Evolutionary conservation across 2,329 filamentous ascomycete genomes (phyloP), one percentile per base, ranked within the genome.

Genomic region (Eutypella sp.): DNA sequence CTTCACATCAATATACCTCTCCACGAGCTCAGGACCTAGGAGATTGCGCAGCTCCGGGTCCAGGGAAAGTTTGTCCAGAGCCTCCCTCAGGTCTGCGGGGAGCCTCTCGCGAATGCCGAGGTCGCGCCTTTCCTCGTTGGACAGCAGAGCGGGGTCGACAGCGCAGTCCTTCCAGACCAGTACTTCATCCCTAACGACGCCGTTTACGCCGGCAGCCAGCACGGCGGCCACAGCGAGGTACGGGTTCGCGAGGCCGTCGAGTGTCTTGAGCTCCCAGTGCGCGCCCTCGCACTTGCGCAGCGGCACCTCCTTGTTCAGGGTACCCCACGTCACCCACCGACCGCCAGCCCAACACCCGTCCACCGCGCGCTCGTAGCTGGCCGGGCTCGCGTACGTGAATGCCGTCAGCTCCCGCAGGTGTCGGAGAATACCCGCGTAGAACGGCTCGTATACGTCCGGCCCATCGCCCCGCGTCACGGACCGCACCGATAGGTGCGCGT

Each of bases 241-340:
- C 44, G 83, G 79, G 59, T 95, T 95, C 3, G 87, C 85, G 16
- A 89, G 66, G 0, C 88, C 89, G 57, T 95, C 89, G n/a, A 92
- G 59, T 45, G 78, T 81, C 58, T 89, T 85, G 19, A 95, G 56
- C 65, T 95, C 89, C 85, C 87, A 95, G 58, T 89, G 84, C 18
- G 79, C 81, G 2, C 64, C 68, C 3, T 70, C 69, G 40, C 89
- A 76, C 60, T 85, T 83, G 11, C 88, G 78, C 9, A 95, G 70
- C 1, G 88, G 84, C 4, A 81, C 74, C 68, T 92, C 87, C 16
- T 86, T 81, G 63, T 93, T 93, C 66, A 93, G 83, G 4, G 81
- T 86, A 11, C 89, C 89, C 88, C 87, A 95, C 0, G 84, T 70
- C 0, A 91, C 78, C 82, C 84, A 91, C 7, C 82, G 78, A 0